A percentile compares a stretch with the other conserved stretches of the same genome.
phyloP scores from a whole-genome alignment of 2,329 filamentous ascomycete species.

The Myriosclerotinia duriaeana region DNA sequence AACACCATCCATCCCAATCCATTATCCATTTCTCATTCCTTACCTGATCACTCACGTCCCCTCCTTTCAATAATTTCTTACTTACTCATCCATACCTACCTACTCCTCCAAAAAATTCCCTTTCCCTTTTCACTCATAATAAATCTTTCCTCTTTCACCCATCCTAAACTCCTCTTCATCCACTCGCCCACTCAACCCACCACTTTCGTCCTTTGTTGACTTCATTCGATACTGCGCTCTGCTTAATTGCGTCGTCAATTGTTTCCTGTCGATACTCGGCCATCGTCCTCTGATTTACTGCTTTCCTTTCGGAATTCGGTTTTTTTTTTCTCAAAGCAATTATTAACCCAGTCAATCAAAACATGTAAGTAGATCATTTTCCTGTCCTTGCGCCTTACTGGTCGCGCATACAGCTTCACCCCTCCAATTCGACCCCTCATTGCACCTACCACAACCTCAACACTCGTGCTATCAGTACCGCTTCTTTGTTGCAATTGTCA shows the following conservation, averaged over 20 bases:
- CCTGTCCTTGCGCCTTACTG: constrained; percentile 37
- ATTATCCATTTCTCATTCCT: too few species aligned
- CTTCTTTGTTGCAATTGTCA: constrained; percentile 19
- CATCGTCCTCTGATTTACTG: constrained; percentile 42
- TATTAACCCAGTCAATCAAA: constrained; percentile 36
- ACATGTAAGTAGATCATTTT: constrained; percentile 38
- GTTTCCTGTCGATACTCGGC: constrained; percentile 41
- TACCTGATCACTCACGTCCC: constrained; percentile 2
- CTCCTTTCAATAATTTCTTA: constrained; percentile 12
- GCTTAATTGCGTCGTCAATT: constrained; percentile 37
- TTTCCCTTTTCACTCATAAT: neutral
- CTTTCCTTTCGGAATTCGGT: constrained; percentile 35
- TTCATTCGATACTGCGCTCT: constrained; percentile 28
- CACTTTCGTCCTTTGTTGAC: constrained; percentile 28
- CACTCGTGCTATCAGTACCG: constrained; percentile 23
- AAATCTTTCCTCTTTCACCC: constrained; percentile 24
- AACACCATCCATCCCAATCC: constrained; percentile 5
- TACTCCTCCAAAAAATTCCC: neutral
- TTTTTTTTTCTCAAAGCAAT: constrained; percentile 32
- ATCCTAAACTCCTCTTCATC: constrained; percentile 24
- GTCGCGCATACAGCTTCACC: constrained; percentile 33
- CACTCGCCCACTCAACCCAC: constrained; percentile 6
- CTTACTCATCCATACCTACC: neutral
- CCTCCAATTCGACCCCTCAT: constrained; percentile 28
- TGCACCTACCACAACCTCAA: constrained; percentile 26